A percentile compares a stretch with the other conserved stretches of the same genome.
phyloP scores from a whole-genome alignment of 2,329 filamentous ascomycete genomes.

The Clarireedia monteithiana region DNA sequence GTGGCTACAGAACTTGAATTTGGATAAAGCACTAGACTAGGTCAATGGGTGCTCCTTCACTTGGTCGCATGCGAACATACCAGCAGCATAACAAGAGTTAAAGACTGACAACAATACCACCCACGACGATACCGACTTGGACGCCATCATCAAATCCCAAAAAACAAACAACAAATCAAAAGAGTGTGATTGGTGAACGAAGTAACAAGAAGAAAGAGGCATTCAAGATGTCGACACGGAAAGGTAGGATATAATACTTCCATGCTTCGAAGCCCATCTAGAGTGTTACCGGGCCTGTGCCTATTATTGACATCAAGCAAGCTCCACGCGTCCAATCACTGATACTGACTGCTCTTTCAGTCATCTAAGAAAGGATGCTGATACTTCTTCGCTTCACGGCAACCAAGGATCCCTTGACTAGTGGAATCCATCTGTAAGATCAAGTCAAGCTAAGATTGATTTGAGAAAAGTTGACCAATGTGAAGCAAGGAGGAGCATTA shows the following conservation, averaged over 20 bases:
- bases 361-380: no score
- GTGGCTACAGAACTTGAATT: background rate
- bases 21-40: background rate
- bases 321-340: background rate
- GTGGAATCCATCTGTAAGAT: no score
- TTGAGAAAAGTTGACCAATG: no score
- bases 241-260: background rate
- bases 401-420: no score
- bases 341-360: no score
- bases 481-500: no score
- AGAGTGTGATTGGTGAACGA: background rate
- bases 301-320: background rate
- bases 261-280: background rate
- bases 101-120: background rate
- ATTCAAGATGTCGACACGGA: no score
- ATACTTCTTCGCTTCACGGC: no score
- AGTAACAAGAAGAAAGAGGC: background rate
- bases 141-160: background rate
- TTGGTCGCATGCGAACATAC: background rate
- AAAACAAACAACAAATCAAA: background rate
- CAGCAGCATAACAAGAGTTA: background rate
- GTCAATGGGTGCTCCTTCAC: background rate
- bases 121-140: background rate
- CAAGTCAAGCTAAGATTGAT: no score
- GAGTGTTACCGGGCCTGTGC: no score